Percentiles rank a stretch among this genome's conserved stretches.
Evolutionary conservation across 371 early-diverging fungal genomes (phyloP).

Genomic region (Mortierella sp.): DNA sequence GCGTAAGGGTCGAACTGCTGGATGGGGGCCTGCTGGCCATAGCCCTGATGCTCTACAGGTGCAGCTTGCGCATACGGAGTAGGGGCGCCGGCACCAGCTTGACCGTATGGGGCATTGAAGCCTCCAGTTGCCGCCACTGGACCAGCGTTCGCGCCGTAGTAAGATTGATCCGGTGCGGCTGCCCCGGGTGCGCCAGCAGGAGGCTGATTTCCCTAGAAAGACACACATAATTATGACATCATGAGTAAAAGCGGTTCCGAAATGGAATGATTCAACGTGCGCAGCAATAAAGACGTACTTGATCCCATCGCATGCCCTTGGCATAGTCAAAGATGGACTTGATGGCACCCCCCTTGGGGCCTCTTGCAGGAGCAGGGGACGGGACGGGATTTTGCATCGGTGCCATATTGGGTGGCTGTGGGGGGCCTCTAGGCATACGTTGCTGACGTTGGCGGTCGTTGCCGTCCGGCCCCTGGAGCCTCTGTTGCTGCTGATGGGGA

Average conservation of each 20-base stretch:
- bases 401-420: constrained; percentile 15
- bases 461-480: constrained; percentile 40
- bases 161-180: constrained; percentile 18
- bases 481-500: constrained; percentile 17
- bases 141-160: constrained; percentile 25
- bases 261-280: too few relatives aligned
- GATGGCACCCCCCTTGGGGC: constrained; percentile 24
- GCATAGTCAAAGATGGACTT: constrained; percentile 54
- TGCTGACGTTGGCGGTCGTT: constrained; percentile 32
- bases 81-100: constrained; percentile 5
- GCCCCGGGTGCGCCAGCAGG: constrained; percentile 27
- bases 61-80: constrained; percentile 25
- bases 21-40: constrained; percentile 19
- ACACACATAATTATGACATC: background rate
- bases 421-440: constrained; percentile 34
- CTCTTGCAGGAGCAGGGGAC: constrained; percentile 7
- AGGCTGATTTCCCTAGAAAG: constrained; percentile 36
- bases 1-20: constrained; percentile 34
- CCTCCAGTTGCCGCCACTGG: constrained; percentile 15
- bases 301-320: constrained; percentile 54
- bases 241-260: background rate
- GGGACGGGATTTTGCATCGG: constrained; percentile 26
- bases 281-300: constrained; percentile 12
- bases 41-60: constrained; percentile 14
- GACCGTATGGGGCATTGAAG: constrained; percentile 22